A percentile compares a stretch with the other conserved stretches of the same genome.
phyloP scores from a whole-genome alignment of 2,329 filamentous ascomycete species.

The Diplocarpon mali region DNA sequence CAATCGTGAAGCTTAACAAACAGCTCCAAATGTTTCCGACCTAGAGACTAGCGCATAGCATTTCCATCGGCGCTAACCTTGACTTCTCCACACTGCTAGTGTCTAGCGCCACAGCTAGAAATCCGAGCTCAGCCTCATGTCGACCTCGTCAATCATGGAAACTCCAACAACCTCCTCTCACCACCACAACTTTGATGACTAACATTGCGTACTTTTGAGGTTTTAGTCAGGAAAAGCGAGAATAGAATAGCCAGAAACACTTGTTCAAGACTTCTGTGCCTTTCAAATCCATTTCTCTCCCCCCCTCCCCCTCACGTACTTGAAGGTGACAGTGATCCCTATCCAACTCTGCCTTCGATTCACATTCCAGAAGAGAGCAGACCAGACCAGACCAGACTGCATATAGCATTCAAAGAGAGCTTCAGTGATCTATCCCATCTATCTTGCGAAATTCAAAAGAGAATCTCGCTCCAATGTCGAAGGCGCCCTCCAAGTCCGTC shows the following conservation, averaged over 20 bases:
- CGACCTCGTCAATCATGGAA: not conserved
- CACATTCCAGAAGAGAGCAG: conserved; percentile 17
- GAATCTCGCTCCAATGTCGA: conserved; percentile 45
- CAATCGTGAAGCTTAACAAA: too few species aligned
- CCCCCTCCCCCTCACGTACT: conserved; percentile 4
- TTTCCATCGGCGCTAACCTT: conserved; percentile 10
- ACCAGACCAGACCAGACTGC: not conserved
- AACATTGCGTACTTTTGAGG: conserved; percentile 4
- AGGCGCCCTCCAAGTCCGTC: conserved; percentile 66
- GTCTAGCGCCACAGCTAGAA: not conserved
- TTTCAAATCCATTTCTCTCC: conserved; percentile 12
- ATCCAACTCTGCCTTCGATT: conserved; percentile 11
- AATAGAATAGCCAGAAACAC: conserved; percentile 28
- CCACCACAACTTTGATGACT: conserved; percentile 1
- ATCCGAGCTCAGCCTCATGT: conserved; percentile 5
- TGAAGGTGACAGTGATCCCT: conserved; percentile 21
- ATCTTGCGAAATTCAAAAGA: conserved; percentile 3
- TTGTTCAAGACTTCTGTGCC: conserved; percentile 28
- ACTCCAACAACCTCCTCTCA: not conserved
- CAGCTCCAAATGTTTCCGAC: too few species aligned
- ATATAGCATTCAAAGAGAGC: conserved; percentile 9
- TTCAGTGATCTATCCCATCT: conserved; percentile 14
- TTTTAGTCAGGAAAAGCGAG: conserved; percentile 8
- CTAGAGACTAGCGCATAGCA: conserved; percentile 7
- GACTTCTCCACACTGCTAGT: conserved; percentile 7